Evolutionary conservation across 2,329 filamentous ascomycete species (phyloP).

Genomic region (Penicillium sp.): DNA sequence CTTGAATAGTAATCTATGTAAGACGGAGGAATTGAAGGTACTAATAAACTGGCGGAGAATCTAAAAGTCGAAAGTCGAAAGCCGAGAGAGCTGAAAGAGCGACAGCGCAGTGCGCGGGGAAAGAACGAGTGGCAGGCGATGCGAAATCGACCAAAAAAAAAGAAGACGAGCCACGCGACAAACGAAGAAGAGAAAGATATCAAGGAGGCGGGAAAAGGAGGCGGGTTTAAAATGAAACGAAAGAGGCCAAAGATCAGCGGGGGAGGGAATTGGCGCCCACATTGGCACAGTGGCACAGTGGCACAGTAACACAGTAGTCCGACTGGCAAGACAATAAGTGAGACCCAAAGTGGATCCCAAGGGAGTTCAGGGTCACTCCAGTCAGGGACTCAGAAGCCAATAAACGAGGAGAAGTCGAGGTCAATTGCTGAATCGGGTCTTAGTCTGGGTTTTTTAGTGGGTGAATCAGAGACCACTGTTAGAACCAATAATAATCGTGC

Average conservation of each 20-base stretch:
- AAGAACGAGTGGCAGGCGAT: conserved; percentile 24
- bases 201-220: no score
- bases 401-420: neutral
- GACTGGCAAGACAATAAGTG: neutral
- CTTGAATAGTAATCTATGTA: conserved; percentile 18
- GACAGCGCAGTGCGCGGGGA: conserved; percentile 30
- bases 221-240: no score
- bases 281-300: neutral
- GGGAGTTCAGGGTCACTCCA: neutral
- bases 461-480: neutral
- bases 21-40: neutral
- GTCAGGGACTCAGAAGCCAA: conserved; percentile 4
- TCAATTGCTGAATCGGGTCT: neutral
- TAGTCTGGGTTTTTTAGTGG: neutral
- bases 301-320: no score
- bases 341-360: conserved; percentile 1
- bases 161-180: conserved; percentile 10
- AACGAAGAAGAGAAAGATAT: conserved; percentile 20
- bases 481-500: no score
- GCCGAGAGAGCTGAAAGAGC: conserved; percentile 28
- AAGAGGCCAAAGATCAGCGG: conserved; percentile 23
- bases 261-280: conserved; percentile 1
- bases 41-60: neutral
- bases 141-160: conserved; percentile 20
- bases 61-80: neutral